Conservation (phyloP, 2,329 filamentous ascomycete genomes). For the Cladosporium cucumerinum region DNA sequence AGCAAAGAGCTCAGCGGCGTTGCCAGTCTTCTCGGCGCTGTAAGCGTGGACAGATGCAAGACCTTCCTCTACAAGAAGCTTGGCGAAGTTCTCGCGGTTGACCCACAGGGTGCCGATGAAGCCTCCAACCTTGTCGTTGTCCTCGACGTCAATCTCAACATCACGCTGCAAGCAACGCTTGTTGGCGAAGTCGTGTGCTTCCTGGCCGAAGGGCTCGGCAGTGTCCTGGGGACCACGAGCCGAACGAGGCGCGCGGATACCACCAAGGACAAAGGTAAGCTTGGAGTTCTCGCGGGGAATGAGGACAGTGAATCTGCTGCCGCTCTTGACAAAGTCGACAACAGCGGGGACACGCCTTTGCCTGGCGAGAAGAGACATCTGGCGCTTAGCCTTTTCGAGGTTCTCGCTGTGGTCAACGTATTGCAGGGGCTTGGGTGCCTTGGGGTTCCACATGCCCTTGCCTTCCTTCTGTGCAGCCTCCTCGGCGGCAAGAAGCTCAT, state of each 20-base stretch:
- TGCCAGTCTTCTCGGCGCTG: constrained; percentile 92
- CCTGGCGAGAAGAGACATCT: constrained; percentile 79
- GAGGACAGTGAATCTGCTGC: constrained; percentile 86
- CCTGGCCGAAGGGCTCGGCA: constrained; percentile 90
- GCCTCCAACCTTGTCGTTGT: constrained; percentile 92
- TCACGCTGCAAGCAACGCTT: constrained; percentile 88
- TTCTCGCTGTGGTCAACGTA: constrained; percentile 90
- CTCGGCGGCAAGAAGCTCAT: constrained; percentile 77
- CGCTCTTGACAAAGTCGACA: constrained; percentile 97
- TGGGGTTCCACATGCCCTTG: constrained; percentile 94
- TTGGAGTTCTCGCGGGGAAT: constrained; percentile 92
- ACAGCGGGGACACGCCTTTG: constrained; percentile 91
- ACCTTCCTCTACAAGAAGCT: constrained; percentile 88
- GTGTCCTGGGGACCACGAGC: constrained; percentile 75
- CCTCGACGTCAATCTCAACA: constrained; percentile 91
- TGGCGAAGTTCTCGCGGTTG: constrained; percentile 93
- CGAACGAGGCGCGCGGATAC: constrained; percentile 85
- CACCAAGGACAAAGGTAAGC: constrained; percentile 89
- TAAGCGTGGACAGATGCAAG: constrained; percentile 89
- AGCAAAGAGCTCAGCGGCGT: constrained; percentile 78
- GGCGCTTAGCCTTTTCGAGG: constrained; percentile 91
- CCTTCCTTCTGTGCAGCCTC: constrained; percentile 77
- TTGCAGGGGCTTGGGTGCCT: constrained; percentile 76
- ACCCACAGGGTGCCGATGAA: constrained; percentile 95
- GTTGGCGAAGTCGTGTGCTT: constrained; percentile 88